Conservation (phyloP, 2,329 filamentous ascomycete genomes). For the Monilinia polystroma region DNA sequence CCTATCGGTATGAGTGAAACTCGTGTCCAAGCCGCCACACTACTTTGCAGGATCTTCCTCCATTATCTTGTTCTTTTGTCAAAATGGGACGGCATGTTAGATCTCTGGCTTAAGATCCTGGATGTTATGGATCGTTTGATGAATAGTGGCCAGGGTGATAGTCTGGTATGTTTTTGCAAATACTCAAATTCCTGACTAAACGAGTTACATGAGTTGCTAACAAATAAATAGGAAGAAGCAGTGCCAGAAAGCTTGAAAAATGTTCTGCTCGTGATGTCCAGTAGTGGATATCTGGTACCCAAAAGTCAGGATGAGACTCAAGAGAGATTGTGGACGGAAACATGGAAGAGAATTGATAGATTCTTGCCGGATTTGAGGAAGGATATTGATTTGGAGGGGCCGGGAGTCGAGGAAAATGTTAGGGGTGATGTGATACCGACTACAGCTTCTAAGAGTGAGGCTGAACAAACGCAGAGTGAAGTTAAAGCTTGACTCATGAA, state of each 20-base stretch:
- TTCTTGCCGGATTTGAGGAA: conserved; percentile 61
- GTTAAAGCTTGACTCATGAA: not conserved
- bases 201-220: conserved; percentile 23
- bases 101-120: conserved; percentile 88
- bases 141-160: conserved; percentile 91
- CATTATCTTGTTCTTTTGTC: conserved; percentile 86
- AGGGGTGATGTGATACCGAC: not conserved
- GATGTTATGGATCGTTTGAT: conserved; percentile 94
- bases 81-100: conserved; percentile 84
- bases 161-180: conserved; percentile 59
- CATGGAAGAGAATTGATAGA: conserved; percentile 64
- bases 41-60: conserved; percentile 93
- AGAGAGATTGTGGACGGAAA: conserved; percentile 60
- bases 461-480: not conserved
- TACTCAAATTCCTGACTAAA: not conserved
- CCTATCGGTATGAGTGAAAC: conserved; percentile 94
- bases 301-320: conserved; percentile 58
- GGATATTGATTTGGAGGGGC: conserved; percentile 54
- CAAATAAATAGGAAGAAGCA: conserved; percentile 71
- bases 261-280: conserved; percentile 91
- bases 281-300: conserved; percentile 77
- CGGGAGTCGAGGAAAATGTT: not conserved
- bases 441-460: not conserved
- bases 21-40: conserved; percentile 82
- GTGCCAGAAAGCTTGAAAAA: conserved; percentile 96